These are phyloP conservation scores for Gossypium ekmanianum DNA, from an alignment of 345 rosid species.

Conservation along the genomic window DNA sequence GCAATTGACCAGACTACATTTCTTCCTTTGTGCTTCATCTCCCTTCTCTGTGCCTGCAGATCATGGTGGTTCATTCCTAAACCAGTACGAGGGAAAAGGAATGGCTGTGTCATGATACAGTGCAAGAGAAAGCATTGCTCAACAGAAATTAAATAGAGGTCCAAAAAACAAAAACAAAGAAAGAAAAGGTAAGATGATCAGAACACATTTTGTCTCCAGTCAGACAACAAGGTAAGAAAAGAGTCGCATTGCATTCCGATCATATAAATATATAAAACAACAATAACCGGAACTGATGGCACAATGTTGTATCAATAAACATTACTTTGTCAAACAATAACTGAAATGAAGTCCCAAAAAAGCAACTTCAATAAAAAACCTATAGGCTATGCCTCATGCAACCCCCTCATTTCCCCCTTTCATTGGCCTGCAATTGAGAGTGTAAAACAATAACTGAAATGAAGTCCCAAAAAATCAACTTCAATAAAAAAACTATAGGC, in stretches of 20 bases:
- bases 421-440: background rate
- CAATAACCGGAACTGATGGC: background rate
- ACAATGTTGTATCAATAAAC: background rate
- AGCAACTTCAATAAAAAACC: background rate
- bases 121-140: background rate
- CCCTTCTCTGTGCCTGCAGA: slow-evolving; percentile 52
- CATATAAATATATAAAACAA: background rate
- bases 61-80: slow-evolving; percentile 72
- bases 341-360: background rate
- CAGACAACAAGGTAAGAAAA: background rate
- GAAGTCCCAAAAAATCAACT: background rate
- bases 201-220: background rate
- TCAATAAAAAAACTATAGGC: background rate
- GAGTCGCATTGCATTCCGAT: background rate
- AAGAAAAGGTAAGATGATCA: background rate
- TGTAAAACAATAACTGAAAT: background rate
- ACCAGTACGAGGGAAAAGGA: slow-evolving; percentile 10
- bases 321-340: background rate
- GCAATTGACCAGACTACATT: slow-evolving; percentile 87
- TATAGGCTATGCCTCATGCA: background rate
- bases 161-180: too few relatives aligned
- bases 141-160: slow-evolving; percentile 5
- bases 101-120: background rate
- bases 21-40: slow-evolving; percentile 79
- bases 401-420: background rate